Conservation (phyloP, 768 basidiomycete species). For the Calvatia gigantea region DNA sequence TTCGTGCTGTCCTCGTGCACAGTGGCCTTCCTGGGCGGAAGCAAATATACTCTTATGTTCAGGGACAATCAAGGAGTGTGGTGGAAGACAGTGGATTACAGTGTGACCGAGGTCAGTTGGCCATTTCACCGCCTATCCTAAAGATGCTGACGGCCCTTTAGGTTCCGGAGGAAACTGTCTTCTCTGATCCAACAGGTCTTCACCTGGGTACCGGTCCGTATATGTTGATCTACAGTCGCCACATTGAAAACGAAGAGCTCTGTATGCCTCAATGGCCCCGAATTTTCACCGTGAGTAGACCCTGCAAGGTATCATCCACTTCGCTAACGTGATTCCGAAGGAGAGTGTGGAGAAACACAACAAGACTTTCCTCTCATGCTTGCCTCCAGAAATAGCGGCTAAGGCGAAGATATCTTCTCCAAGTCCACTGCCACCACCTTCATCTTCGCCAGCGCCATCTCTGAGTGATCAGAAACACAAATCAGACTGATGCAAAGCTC, state of each 20-base stretch:
- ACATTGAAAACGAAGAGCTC: slow-evolving; percentile 32
- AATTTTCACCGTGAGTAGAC: slow-evolving; percentile 29
- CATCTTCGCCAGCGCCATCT: neutral
- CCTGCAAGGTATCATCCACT: neutral
- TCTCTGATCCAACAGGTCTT: slow-evolving; percentile 67
- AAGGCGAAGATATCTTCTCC: slow-evolving; percentile 17
- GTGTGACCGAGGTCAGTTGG: slow-evolving; percentile 54
- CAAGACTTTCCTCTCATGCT: slow-evolving; percentile 27
- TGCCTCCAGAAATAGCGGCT: slow-evolving; percentile 30
- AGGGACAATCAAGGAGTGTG: slow-evolving; percentile 57
- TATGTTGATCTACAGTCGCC: slow-evolving; percentile 64
- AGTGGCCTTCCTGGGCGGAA: slow-evolving; percentile 76
- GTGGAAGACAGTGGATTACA: slow-evolving; percentile 80
- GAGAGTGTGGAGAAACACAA: slow-evolving; percentile 32
- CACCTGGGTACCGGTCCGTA: slow-evolving; percentile 79
- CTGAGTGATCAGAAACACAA: neutral
- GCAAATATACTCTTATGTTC: slow-evolving; percentile 76
- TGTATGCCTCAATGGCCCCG: slow-evolving; percentile 34
- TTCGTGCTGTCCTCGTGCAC: slow-evolving; percentile 74
- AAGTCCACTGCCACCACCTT: neutral
- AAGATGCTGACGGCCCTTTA: slow-evolving; percentile 22
- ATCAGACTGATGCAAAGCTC: neutral
- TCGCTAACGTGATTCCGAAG: slow-evolving; percentile 17
- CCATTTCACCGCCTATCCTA: neutral
- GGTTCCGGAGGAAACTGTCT: slow-evolving; percentile 68